These are phyloP conservation scores for Sisymbrium altissimum DNA, from an alignment of 345 rosid genomes.

Conservation along the genomic window DNA sequence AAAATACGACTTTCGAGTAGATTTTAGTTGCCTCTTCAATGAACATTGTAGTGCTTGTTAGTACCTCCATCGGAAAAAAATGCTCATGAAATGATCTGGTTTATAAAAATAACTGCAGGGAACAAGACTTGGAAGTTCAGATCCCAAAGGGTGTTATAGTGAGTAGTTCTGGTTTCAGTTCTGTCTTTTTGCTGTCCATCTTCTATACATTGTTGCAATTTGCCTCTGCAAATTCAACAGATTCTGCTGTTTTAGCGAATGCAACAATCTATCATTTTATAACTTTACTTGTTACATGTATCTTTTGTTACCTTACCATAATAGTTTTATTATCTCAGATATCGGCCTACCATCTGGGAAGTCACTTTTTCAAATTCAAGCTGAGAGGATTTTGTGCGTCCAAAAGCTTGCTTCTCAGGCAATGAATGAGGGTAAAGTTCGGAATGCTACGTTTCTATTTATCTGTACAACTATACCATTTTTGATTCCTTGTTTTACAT, in stretches of 20 bases:
- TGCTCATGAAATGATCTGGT: background rate
- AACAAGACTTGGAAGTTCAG: constrained; percentile 98
- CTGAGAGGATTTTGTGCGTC: constrained; percentile 83
- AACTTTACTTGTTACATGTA: background rate
- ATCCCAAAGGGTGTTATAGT: constrained; percentile 98
- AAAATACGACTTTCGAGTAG: background rate
- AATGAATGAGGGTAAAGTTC: constrained; percentile 61
- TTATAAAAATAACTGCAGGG: constrained; percentile 56
- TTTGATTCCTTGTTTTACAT: constrained; percentile 22
- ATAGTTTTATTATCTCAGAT: constrained; percentile 43
- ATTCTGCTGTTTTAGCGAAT: no score
- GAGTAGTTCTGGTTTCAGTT: constrained; percentile 40
- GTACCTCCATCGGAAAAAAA: background rate
- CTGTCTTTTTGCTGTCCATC: background rate
- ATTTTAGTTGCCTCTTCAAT: background rate
- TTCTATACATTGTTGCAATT: constrained; percentile 2
- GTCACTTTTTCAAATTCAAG: constrained; percentile 96
- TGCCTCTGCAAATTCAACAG: background rate
- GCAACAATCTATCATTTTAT: background rate
- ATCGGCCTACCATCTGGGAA: constrained; percentile 98
- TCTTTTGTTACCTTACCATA: constrained; percentile 1
- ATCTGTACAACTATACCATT: background rate
- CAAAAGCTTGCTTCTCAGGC: constrained; percentile 88
- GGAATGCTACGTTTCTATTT: constrained; percentile 5
- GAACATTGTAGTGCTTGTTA: constrained; percentile 2